A percentile compares a stretch with the other conserved stretches of the same genome.
Evolutionary conservation across 768 basidiomycete species (phyloP).

Genomic region (Lyophyllum atratum): DNA sequence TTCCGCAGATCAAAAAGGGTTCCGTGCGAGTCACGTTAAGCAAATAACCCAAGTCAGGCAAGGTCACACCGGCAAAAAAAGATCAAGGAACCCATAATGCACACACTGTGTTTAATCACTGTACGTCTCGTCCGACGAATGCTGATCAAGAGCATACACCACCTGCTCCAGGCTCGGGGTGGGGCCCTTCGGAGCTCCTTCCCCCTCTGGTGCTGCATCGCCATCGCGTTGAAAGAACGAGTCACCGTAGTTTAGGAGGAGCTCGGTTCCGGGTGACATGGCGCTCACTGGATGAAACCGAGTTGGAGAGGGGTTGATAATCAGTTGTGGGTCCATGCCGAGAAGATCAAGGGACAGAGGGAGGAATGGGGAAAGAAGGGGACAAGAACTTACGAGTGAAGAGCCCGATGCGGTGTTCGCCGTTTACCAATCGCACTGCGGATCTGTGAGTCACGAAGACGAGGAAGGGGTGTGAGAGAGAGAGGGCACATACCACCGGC

Average conservation of each 20-base stretch:
- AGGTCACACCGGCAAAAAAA: too few relatives aligned
- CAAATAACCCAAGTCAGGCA: too few relatives aligned
- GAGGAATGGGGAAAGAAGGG: not conserved
- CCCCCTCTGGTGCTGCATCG: not conserved
- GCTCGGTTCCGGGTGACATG: conserved; percentile 45
- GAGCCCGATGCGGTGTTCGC: conserved; percentile 68
- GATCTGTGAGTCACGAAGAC: not conserved
- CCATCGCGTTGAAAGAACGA: conserved; percentile 38
- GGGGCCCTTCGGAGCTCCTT: not conserved
- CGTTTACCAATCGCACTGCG: conserved; percentile 60
- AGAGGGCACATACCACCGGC: conserved; percentile 44
- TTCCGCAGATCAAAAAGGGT: too few relatives aligned
- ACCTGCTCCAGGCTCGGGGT: not conserved
- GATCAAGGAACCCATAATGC: too few relatives aligned
- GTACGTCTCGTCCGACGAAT: conserved; percentile 23
- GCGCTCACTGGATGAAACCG: conserved; percentile 34
- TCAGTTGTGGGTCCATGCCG: not conserved
- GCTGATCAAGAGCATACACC: conserved; percentile 17
- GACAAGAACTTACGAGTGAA: conserved; percentile 47
- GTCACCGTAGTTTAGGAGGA: conserved; percentile 61
- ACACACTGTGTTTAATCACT: conserved; percentile 7
- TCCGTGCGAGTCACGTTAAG: too few relatives aligned
- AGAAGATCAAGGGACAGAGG: not conserved
- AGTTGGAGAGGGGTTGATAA: not conserved
- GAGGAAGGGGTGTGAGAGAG: not conserved